Base-by-base conservation (phyloP, 208 protist genomes). In the Wallacemonas sp. region DNA sequence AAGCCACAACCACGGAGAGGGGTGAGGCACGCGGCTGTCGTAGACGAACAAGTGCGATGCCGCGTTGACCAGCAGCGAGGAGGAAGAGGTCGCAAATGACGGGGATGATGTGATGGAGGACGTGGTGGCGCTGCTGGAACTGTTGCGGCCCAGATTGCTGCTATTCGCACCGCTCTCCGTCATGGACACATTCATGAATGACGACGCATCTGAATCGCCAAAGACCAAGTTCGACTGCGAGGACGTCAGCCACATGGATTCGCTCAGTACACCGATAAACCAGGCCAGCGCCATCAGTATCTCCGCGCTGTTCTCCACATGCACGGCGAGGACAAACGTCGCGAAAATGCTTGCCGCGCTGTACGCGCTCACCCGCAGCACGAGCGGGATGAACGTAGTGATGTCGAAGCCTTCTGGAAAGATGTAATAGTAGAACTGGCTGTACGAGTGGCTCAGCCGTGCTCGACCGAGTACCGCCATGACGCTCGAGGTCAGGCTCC, bases 221-320 rank as follows among this genome's bases (percentile, higher is more conserved):
- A 46, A 39, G 36, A 36, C 26, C 38, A 47, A n/a, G 33, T 19
- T 21, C 14, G 64, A 38, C 45, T 42, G 46, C 44, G 53, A 38
- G 1, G 73, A 69, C 24, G 69, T 81, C 39, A 80, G 67, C 88
- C 84, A 94, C 34, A 70, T 70, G 19, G 60, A 76, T 33, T 77
- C 77, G 68, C 88, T 91, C 56, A 79, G 75, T 5, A 83, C 71
- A 1, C 88, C 88, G 14, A 94, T 45, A 0, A 84, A 45, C 84
- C 88, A 94, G 3, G 88, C 73, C 47, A 87, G 62, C 3, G 79
- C 77, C 62, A 91, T 80, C 27, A 94, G 60, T 54, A 84, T 81
- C 67, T 91, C 88, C 14, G 81, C 88, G 9, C 77, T 77, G 34
- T 78, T 79, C 58, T 76, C 70, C 21, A 8, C 27, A 53, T 78